Conservation (phyloP, 164 flowering plant genomes). For the Vitis rotundifolia region DNA sequence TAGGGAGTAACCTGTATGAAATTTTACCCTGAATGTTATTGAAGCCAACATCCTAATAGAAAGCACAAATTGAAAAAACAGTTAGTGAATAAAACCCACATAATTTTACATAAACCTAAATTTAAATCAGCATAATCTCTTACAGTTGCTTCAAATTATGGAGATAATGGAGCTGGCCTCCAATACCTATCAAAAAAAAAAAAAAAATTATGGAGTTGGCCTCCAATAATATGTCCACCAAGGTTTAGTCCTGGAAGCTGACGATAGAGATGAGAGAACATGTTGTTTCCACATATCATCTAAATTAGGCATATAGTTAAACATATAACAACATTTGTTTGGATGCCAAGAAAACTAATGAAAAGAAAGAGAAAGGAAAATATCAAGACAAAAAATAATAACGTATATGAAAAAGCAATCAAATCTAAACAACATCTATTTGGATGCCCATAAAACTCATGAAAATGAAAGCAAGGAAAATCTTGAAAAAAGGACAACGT, state of each 20-base stretch:
- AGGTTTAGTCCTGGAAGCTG: constrained; percentile 56
- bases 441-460: too few relatives aligned
- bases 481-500: too few relatives aligned
- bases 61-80: constrained; percentile 6
- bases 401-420: too few relatives aligned
- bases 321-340: background rate
- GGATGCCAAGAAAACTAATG: too few relatives aligned
- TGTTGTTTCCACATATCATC: too few relatives aligned
- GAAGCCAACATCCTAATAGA: constrained; percentile 61
- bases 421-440: too few relatives aligned
- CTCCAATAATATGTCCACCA: constrained; percentile 38
- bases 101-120: background rate
- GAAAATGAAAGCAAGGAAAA: too few relatives aligned
- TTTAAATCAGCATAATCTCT: constrained; percentile 21
- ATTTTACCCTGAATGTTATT: constrained; percentile 64
- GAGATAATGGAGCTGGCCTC: constrained; percentile 52
- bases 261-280: constrained; percentile 29
- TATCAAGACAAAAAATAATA: background rate
- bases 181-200: background rate
- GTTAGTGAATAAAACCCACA: too few relatives aligned
- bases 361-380: too few relatives aligned
- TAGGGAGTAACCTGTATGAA: constrained; percentile 62
- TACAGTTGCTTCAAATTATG: constrained; percentile 61
- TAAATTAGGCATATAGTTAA: too few relatives aligned
- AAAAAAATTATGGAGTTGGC: too few relatives aligned